Evolutionary conservation across 139 green algal species (phyloP), one percentile per base, ranked within the genome.

Genomic region (Chlorella sorokiniana): DNA sequence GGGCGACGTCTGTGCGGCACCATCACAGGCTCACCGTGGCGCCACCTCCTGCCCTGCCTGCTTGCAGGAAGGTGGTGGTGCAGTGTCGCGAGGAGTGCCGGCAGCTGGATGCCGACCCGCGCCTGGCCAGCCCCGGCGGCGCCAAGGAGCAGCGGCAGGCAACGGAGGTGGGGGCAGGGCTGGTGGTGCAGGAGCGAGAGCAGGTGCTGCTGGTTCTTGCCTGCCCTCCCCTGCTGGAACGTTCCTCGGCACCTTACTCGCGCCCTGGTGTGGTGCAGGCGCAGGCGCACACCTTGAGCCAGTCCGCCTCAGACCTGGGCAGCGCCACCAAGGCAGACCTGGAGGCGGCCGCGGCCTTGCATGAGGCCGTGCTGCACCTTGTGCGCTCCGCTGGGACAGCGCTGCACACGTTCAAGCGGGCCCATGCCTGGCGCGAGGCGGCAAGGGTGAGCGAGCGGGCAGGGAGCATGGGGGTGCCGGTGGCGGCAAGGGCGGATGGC

Each of bases 361-460:
- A 56, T 9, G 67, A 89, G 48, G 45, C 73, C 22, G 86, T 86
- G 45, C 44, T 87, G 22, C 52, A 70, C 41, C 73, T 90, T 38
- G 38, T 86, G 38, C 69, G 77, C 23, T 70, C 86, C 48, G 86
- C 85, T 2, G 87, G 88, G 25, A 37, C 77, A 8, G 85, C 81
- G 20, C 41, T 88, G 27, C 76, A 89, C 59, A 78, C 85, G 27
- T 90, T 86, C 56, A 82, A 86, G 77, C 75, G 87, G 40, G 75
- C 85, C 8, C 48, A 85, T 29, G 54, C 61, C 33, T 89, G 84
- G 87, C 81, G 87, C 6, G 65, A 87, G 38, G 70, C 68, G 1
- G 48, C 85, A 33, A 79, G 84, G 64, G 72, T 78, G n/a, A 65
- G 70, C 16, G 41, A 51, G 71, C 8, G 31, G 23, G 42, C 11